Evolutionary conservation across 371 early-diverging fungal genomes (phyloP).

Genomic region (Rhizopus arrhizus): DNA sequence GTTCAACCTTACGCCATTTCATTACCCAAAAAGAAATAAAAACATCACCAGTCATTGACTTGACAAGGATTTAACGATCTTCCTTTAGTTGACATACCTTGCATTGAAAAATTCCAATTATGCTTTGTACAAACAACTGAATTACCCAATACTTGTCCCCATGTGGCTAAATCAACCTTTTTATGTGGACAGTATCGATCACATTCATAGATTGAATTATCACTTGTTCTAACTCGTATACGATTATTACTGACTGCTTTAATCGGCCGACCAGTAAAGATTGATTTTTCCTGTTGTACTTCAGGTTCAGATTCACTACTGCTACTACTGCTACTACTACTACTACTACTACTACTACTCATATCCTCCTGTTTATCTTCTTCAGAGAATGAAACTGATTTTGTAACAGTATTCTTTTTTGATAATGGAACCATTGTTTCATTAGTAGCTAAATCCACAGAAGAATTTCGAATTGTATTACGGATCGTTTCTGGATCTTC

Average conservation of each 20-base stretch:
- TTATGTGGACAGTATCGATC: constrained; percentile 74
- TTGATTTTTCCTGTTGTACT: constrained; percentile 6
- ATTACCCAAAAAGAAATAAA: constrained; percentile 29
- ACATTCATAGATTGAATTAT: constrained; percentile 64
- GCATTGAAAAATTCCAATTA: constrained; percentile 64
- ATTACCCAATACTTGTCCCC: constrained; percentile 65
- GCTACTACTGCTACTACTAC: constrained; percentile 30
- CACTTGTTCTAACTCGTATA: constrained; percentile 55
- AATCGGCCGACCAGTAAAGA: constrained; percentile 43
- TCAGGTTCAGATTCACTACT: constrained; percentile 29
- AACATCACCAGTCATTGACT: constrained; percentile 63
- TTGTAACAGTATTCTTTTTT: constrained; percentile 12
- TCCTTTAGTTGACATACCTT: constrained; percentile 50
- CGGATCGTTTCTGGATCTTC: constrained; percentile 37
- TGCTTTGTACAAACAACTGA: constrained; percentile 67
- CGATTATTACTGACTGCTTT: constrained; percentile 52
- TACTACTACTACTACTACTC: constrained; percentile 24
- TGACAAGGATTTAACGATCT: constrained; percentile 61
- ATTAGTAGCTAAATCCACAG: constrained; percentile 21
- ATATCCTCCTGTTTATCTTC: constrained; percentile 10
- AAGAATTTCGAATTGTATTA: constrained; percentile 40
- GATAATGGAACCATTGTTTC: not conserved
- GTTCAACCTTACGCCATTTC: constrained; percentile 49
- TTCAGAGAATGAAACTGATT: constrained; percentile 35
- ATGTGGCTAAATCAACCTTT: constrained; percentile 63